Conservation (phyloP, 2,329 filamentous ascomycete species). For the Diaporthe citriasiana region DNA sequence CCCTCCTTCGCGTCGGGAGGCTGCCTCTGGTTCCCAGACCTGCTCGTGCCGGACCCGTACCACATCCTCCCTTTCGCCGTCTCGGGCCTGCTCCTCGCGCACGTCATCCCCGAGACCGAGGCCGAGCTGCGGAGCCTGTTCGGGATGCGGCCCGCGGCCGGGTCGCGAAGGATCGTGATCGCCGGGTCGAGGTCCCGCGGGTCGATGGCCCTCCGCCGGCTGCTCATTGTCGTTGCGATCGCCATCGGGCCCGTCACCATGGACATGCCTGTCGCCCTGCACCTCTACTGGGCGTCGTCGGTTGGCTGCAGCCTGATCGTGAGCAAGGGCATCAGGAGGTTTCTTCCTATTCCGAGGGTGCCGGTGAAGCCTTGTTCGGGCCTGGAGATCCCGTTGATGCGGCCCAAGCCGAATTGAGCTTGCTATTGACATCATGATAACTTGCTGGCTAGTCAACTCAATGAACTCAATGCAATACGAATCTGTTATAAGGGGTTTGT, state of each 20-base stretch:
- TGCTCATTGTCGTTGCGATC: slow-evolving; percentile 49
- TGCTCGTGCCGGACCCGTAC: slow-evolving; percentile 66
- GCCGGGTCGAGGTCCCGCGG: slow-evolving; percentile 8
- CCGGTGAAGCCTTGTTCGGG: slow-evolving; percentile 44
- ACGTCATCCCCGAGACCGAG: slow-evolving; percentile 51
- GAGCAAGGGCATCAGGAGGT: slow-evolving; percentile 42
- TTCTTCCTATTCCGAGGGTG: slow-evolving; percentile 47
- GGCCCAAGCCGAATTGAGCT: slow-evolving; percentile 35
- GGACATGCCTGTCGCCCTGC: slow-evolving; percentile 57
- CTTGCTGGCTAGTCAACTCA: too few relatives aligned
- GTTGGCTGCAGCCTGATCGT: slow-evolving; percentile 47
- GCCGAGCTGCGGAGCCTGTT: slow-evolving; percentile 46
- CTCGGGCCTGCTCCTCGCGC: slow-evolving; percentile 53
- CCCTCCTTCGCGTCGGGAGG: slow-evolving; percentile 63
- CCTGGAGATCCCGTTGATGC: slow-evolving; percentile 39
- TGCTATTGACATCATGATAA: not conserved
- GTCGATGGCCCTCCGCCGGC: slow-evolving; percentile 47
- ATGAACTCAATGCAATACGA: not conserved
- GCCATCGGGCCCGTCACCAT: slow-evolving; percentile 55
- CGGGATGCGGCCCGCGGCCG: slow-evolving; percentile 42
- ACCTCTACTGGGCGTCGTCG: slow-evolving; percentile 60
- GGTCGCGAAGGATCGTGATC: slow-evolving; percentile 18
- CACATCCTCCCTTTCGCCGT: slow-evolving; percentile 61
- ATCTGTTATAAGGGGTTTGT: not conserved
- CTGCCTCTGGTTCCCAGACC: slow-evolving; percentile 68